Evolutionary conservation across 768 basidiomycete genomes (phyloP), one percentile per base, ranked within the genome.

Genomic region (Serendipita sp.): DNA sequence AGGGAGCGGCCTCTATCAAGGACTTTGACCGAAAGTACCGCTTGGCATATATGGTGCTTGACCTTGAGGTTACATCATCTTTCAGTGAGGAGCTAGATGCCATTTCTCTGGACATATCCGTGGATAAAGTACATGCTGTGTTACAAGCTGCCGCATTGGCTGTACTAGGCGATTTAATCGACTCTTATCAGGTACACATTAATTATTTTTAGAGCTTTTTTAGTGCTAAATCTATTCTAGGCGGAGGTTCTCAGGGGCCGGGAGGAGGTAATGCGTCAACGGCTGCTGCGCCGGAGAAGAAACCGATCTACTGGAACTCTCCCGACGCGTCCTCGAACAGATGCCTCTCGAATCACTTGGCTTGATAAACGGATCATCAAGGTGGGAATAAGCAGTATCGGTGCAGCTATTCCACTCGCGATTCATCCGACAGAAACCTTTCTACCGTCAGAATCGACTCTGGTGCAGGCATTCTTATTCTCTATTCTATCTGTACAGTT

Each of bases 91-190:
- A 64, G 13, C 13, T 45, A 32, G 65, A 68, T 28, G 60, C 68
- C 3, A 45, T 65, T 32, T 69, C 69, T n/a, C 66, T 77, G 1
- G 76, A 83, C 41, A 66, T 92, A 35, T 73, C 76, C 1, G 74
- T 94, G 28, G 83, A 81, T 5, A 89, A 87, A 73, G 83, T 92
- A 2, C 91, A 97, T 70, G 92, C 94, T 1, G 88, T 95, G 38
- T 86, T 96, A 87, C 92, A 93, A 72, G 86, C 94, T 8, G 90
- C 89, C 68, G 94, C 95, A 0, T 86, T 97, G 62, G 86, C 87
- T 24, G 89, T 95, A 71, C 76, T 97, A 5, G 89, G 87, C 15
- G 94, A 97, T 71, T 90, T 92, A 67, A 73, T 92, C 45, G 92
- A 95, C 71, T 80, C 91, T 69, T 76, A 91, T 46, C 90, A 89